Conservation (phyloP, 495 filamentous ascomycete species). For the Penicillium silybi region DNA sequence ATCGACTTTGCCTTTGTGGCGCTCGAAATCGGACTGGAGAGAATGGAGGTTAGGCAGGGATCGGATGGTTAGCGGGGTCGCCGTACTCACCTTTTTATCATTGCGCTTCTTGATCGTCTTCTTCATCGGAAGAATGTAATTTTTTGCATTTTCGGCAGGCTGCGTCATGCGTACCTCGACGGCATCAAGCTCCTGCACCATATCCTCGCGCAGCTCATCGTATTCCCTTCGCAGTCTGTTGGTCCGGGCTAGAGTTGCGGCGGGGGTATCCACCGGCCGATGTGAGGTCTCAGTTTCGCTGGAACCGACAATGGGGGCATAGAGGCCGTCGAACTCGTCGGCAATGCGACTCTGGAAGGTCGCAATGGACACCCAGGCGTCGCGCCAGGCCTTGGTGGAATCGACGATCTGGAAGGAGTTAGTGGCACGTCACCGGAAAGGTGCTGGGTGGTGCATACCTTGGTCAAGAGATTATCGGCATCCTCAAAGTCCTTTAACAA, state of each 20-base stretch:
- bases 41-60: background rate
- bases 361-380: slow-evolving; percentile 76
- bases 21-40: slow-evolving; percentile 73
- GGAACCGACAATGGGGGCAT: slow-evolving; percentile 74
- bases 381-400: slow-evolving; percentile 75
- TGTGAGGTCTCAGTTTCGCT: slow-evolving; percentile 48
- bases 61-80: background rate
- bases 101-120: slow-evolving; percentile 92
- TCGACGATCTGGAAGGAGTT: slow-evolving; percentile 64
- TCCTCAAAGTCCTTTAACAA: slow-evolving; percentile 82
- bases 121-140: slow-evolving; percentile 68
- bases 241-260: slow-evolving; percentile 60
- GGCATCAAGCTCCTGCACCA: slow-evolving; percentile 66
- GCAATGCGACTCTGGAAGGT: slow-evolving; percentile 65
- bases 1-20: slow-evolving; percentile 68
- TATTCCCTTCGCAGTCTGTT: slow-evolving; percentile 65
- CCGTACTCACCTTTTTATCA: slow-evolving; percentile 64
- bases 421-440: slow-evolving; percentile 2
- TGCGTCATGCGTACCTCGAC: slow-evolving; percentile 71
- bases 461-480: slow-evolving; percentile 70
- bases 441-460: slow-evolving; percentile 45
- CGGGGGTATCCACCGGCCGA: slow-evolving; percentile 58
- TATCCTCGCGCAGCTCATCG: slow-evolving; percentile 68
- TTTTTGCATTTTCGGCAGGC: slow-evolving; percentile 69
- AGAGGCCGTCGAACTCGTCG: slow-evolving; percentile 72